Percentiles rank a stretch among this genome's conserved stretches.
Evolutionary conservation across 31 red algal species (phyloP).

Genomic region (Endocladia muricata): DNA sequence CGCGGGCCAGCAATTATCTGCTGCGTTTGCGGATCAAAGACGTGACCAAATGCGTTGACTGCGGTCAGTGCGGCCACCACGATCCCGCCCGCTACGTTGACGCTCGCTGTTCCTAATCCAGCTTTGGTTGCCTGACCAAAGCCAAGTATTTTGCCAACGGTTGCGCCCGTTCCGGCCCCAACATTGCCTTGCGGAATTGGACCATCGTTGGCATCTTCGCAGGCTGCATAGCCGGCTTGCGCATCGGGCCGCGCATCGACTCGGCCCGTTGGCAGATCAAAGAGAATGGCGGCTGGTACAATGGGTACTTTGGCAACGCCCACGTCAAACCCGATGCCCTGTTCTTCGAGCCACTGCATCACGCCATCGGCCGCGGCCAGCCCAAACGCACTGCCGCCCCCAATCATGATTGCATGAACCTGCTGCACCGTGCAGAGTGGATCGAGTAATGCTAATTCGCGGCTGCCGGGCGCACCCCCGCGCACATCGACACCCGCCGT

Average conservation of each 20-base stretch:
- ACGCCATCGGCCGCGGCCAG: constrained; percentile 20
- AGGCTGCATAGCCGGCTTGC: not conserved
- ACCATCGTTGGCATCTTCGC: not conserved
- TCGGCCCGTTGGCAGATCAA: constrained; percentile 4
- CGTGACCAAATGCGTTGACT: no score
- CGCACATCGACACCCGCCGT: constrained; percentile 1
- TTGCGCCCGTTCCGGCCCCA: constrained; percentile 3
- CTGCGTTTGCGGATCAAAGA: no score
- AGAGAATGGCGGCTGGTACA: constrained; percentile 11
- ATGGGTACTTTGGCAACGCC: not conserved
- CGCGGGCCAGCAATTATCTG: no score
- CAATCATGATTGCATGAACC: constrained; percentile 4
- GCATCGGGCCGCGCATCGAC: not conserved
- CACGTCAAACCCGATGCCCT: not conserved
- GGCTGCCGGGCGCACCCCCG: constrained; percentile 9
- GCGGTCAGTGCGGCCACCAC: no score
- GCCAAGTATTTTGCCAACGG: not conserved
- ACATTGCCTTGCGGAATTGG: not conserved
- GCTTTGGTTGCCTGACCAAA: not conserved
- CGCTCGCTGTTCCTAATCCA: not conserved
- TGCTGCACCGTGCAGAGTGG: not conserved
- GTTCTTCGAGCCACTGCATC: not conserved
- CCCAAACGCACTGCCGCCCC: constrained; percentile 7
- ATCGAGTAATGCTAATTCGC: not conserved
- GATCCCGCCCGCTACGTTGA: not conserved